Base-by-base conservation (phyloP, 371 early-diverging fungal species). In the Haplosporangium sp. region DNA sequence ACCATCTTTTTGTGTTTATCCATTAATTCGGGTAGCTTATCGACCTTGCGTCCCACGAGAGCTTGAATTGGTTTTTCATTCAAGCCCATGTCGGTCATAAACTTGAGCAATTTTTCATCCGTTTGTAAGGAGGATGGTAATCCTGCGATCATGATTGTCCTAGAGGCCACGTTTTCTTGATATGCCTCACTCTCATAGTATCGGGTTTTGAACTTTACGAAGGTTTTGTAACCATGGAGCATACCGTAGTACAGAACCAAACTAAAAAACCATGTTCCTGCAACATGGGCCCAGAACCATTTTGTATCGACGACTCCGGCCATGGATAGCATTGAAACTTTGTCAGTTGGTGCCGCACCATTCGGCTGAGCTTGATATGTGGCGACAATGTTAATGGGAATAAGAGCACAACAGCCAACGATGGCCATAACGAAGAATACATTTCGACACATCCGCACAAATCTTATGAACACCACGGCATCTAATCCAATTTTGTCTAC, bases 401-500 rank as follows among this genome's bases (percentile, higher is more conserved):
- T 86, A n/a, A 90, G 84, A 19, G 84, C 74, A 56, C 85, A 85
- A 60, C 88, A 77, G n/a, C 93, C 94, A 10, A 94, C 57, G 38
- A 87, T 59, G 3, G 88, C 85, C 77, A 91, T 85, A 38, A 81
- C 76, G n/a, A 86, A 82, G 55, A 95, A 86, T 57, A 92, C 78
- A 27, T 79, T 62, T 60, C 88, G 86, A 57, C 88, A 86, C 83
- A 93, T 86, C 37, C 90, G 87, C 50, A 94, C 63, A 71, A 94
- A 95, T 7, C 92, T 88, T 57, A 96, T 86, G 68, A 94, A 93
- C 44, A 94, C 78, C 34, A 94, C 92, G 19, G 94, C 92, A 69
- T 96, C 95, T 48, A 92, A 83, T 38, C 94, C 95, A 9, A 95
- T 89, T 65, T 89, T 90, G 27, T 85, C 83, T n/a, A 93, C 83